Conservation (phyloP, 2,329 filamentous ascomycete genomes). For the Hymenotorrendiella dingleyae region DNA sequence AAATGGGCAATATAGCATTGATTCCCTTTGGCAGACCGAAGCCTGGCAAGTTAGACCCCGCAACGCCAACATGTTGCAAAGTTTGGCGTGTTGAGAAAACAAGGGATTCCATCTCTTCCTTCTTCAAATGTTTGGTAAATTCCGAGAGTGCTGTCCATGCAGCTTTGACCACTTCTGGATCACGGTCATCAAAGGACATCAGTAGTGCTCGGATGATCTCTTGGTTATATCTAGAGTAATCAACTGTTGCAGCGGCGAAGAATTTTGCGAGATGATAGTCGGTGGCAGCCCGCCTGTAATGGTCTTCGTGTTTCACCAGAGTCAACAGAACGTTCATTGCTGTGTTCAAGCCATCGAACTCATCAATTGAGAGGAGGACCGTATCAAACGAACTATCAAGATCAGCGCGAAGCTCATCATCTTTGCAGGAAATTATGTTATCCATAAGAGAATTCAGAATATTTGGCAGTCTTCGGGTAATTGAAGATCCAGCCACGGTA, state of each 20-base stretch:
- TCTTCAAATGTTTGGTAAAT: constrained; percentile 82
- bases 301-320: constrained; percentile 88
- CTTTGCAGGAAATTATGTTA: constrained; percentile 72
- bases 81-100: constrained; percentile 81
- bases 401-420: constrained; percentile 67
- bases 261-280: constrained; percentile 79
- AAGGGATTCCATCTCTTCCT: constrained; percentile 96
- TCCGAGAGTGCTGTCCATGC: constrained; percentile 82
- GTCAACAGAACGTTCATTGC: constrained; percentile 89
- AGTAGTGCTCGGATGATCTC: constrained; percentile 88
- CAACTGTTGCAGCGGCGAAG: constrained; percentile 72
- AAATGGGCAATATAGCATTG: constrained; percentile 91
- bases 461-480: constrained; percentile 82
- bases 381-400: constrained; percentile 79
- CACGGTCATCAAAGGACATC: constrained; percentile 85
- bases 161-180: constrained; percentile 77
- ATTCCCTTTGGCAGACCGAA: constrained; percentile 95
- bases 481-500: constrained; percentile 81
- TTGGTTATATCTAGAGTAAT: constrained; percentile 94
- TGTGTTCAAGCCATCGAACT: constrained; percentile 91
- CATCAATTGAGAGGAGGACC: constrained; percentile 87
- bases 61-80: constrained; percentile 80
- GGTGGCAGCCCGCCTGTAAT: constrained; percentile 72
- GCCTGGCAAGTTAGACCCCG: constrained; percentile 77
- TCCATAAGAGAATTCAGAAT: constrained; percentile 95